These are phyloP conservation scores for Sedum album DNA, from an alignment of 164 flowering plant genomes.

Conservation along the genomic window DNA sequence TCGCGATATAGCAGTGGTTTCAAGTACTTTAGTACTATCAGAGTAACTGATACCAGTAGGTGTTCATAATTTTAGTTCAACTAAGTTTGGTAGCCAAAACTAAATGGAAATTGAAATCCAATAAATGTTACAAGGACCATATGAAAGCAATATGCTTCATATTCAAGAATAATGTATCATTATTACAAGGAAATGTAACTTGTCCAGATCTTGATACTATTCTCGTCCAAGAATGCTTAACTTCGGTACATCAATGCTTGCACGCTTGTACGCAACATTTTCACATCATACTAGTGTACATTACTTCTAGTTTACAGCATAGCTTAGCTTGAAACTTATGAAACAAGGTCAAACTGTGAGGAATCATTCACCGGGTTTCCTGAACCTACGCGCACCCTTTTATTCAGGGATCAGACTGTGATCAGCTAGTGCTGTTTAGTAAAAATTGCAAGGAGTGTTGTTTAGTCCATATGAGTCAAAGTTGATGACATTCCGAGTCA, in stretches of 20 bases:
- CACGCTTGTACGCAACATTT: neutral
- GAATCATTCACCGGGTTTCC: neutral
- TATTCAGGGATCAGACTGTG: neutral
- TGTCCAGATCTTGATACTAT: too few relatives aligned
- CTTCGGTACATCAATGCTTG: neutral
- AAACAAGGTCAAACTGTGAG: neutral
- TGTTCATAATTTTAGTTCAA: too few relatives aligned
- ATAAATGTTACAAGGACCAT: neutral
- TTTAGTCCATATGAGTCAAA: neutral
- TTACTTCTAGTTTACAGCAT: neutral
- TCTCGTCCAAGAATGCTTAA: neutral
- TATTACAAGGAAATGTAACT: neutral
- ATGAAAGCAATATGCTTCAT: neutral
- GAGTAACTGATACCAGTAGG: too few relatives aligned
- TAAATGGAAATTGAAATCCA: too few relatives aligned
- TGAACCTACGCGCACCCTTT: neutral
- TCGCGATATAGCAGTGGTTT: too few relatives aligned
- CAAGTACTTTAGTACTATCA: too few relatives aligned
- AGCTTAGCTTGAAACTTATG: neutral
- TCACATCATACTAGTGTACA: neutral
- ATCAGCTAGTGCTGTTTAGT: neutral
- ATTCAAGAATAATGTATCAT: neutral
- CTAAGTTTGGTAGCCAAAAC: too few relatives aligned
- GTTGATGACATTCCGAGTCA: neutral
- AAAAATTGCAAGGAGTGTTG: neutral